These are phyloP conservation scores for Pleurotus giganteus DNA, from an alignment of 768 basidiomycete genomes.

Conservation along the genomic window DNA sequence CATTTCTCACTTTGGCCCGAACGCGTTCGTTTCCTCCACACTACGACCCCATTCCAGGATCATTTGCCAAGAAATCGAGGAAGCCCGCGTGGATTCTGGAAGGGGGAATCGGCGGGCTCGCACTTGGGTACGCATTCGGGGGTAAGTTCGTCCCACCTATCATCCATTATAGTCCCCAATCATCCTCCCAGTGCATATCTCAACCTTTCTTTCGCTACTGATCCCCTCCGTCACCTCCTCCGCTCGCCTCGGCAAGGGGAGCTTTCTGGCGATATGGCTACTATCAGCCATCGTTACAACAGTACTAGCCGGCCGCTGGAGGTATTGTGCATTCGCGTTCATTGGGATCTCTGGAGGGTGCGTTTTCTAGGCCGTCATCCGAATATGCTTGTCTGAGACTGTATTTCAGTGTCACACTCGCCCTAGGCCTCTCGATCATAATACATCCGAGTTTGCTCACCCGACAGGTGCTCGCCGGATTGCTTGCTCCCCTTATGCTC, in stretches of 20 bases:
- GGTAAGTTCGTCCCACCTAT: conserved; percentile 34
- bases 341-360: conserved; percentile 56
- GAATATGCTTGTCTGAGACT: too few relatives aligned
- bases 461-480: conserved; percentile 40
- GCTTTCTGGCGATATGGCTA: conserved; percentile 62
- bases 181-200: conserved; percentile 45
- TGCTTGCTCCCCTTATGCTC: conserved; percentile 30
- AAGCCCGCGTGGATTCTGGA: conserved; percentile 42
- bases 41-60: conserved; percentile 31
- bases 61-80: conserved; percentile 15
- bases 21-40: conserved; percentile 57
- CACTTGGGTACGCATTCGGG: conserved; percentile 57
- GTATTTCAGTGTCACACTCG: conserved; percentile 35
- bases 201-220: conserved; percentile 59
- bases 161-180: background rate
- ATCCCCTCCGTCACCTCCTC: conserved; percentile 50
- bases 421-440: conserved; percentile 52
- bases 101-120: conserved; percentile 64
- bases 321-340: conserved; percentile 46
- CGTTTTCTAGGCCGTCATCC: too few relatives aligned
- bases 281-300: conserved; percentile 47
- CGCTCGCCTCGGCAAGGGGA: conserved; percentile 33
- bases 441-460: conserved; percentile 51
- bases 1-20: conserved; percentile 70
- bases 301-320: conserved; percentile 53